These are phyloP conservation scores for Phytophthora sojae DNA, from an alignment of 352 stramenopile species.

Conservation along the genomic window DNA sequence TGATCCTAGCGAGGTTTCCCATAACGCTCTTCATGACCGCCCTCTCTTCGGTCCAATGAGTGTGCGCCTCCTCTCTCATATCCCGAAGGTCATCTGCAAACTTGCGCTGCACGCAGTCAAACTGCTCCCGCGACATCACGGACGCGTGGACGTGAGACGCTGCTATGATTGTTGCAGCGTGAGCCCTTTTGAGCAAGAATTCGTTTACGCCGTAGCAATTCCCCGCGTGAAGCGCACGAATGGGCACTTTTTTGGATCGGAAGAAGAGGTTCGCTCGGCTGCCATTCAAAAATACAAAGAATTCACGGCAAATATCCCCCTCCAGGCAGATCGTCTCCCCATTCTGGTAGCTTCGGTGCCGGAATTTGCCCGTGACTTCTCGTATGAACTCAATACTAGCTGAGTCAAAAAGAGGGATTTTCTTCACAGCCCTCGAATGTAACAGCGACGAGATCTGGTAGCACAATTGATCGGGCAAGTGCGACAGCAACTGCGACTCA, in stretches of 20 bases:
- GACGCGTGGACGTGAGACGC: constrained; percentile 58
- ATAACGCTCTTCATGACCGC: constrained; percentile 36
- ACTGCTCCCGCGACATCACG: constrained; percentile 65
- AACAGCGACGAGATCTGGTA: constrained; percentile 74
- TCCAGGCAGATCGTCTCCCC: constrained; percentile 67
- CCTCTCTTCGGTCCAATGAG: constrained; percentile 48
- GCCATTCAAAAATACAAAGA: constrained; percentile 67
- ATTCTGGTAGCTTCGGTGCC: constrained; percentile 62
- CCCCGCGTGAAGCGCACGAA: constrained; percentile 54
- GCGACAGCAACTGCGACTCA: constrained; percentile 60
- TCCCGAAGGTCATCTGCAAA: constrained; percentile 48
- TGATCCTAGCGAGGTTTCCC: constrained; percentile 46
- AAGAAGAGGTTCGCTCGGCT: constrained; percentile 1
- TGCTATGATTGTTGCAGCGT: constrained; percentile 48
- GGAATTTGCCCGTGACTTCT: constrained; percentile 74
- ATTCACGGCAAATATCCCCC: constrained; percentile 66
- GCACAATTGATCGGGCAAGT: constrained; percentile 66
- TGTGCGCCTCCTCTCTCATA: neutral
- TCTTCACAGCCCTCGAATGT: constrained; percentile 65
- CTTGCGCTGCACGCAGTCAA: constrained; percentile 66
- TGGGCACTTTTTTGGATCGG: constrained; percentile 25
- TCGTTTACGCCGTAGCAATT: constrained; percentile 69
- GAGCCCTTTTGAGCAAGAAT: constrained; percentile 63
- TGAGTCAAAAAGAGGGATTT: constrained; percentile 64
- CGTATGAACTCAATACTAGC: constrained; percentile 56